Evolutionary conservation across 495 filamentous ascomycete species (phyloP).

Genomic region (Penicillium maclennaniae): DNA sequence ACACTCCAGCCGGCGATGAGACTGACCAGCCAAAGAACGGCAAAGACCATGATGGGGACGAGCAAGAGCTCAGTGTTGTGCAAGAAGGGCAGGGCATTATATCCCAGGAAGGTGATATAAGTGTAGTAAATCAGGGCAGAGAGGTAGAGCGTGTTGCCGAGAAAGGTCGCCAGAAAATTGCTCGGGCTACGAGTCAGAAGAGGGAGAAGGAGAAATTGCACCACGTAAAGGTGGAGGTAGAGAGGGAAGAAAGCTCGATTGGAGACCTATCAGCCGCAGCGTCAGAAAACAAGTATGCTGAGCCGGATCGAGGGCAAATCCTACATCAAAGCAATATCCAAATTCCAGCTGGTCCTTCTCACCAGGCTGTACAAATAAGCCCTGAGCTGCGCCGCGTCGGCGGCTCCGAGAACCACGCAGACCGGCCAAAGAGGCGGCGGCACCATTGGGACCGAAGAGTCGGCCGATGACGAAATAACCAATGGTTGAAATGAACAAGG

Average conservation of each 20-base stretch:
- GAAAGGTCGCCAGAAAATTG: constrained; percentile 57
- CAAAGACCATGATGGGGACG: constrained; percentile 57
- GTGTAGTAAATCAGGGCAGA: constrained; percentile 67
- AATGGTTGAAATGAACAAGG: constrained; percentile 56
- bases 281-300: background rate
- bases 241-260: constrained; percentile 73
- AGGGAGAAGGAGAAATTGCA: constrained; percentile 70
- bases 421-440: constrained; percentile 38
- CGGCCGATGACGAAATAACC: constrained; percentile 63
- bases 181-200: constrained; percentile 44
- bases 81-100: constrained; percentile 70
- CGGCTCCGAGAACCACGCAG: constrained; percentile 44
- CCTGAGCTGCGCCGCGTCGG: constrained; percentile 49
- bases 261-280: constrained; percentile 47
- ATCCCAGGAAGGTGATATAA: constrained; percentile 70
- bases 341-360: constrained; percentile 63
- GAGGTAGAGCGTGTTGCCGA: constrained; percentile 69
- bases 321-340: constrained; percentile 75
- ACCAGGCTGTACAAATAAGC: constrained; percentile 54
- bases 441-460: constrained; percentile 54
- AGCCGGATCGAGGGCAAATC: constrained; percentile 12
- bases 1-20: constrained; percentile 49
- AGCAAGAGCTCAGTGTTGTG: constrained; percentile 70
- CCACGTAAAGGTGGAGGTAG: constrained; percentile 67
- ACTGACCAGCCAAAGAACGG: constrained; percentile 60